A percentile compares a stretch with the other conserved stretches of the same genome.
Evolutionary conservation across 2,329 filamentous ascomycete species (phyloP).

Genomic region (Talaromyces sp.): DNA sequence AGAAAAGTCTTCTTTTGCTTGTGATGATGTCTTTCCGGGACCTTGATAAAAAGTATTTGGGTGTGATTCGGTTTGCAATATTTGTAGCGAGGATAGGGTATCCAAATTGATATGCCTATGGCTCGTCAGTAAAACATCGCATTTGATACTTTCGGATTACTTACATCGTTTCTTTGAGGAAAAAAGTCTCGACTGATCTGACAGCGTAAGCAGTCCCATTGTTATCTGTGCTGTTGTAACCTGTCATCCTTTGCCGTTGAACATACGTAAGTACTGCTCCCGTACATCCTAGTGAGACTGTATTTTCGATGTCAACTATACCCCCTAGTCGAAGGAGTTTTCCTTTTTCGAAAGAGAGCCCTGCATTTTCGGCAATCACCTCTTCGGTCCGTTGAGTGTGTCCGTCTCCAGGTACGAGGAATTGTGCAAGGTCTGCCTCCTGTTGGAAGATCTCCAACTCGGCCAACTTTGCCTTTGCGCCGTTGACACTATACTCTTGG

Average conservation of each 20-base stretch:
- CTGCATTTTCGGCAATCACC: slow-evolving; percentile 37
- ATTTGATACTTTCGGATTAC: slow-evolving; percentile 20
- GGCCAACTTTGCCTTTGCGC: slow-evolving; percentile 64
- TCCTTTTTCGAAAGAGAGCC: slow-evolving; percentile 57
- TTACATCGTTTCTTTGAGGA: slow-evolving; percentile 60
- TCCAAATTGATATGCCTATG: slow-evolving; percentile 78
- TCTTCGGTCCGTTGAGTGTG: slow-evolving; percentile 42
- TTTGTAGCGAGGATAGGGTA: slow-evolving; percentile 76
- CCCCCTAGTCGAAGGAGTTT: slow-evolving; percentile 66
- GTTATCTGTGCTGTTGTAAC: slow-evolving; percentile 60
- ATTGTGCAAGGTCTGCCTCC: slow-evolving; percentile 49
- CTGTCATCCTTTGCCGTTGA: slow-evolving; percentile 62
- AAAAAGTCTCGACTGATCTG: slow-evolving; percentile 69
- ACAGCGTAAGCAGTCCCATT: slow-evolving; percentile 59
- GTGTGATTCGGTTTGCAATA: slow-evolving; percentile 77
- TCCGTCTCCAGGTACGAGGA: slow-evolving; percentile 61
- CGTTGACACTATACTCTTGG: slow-evolving; percentile 67
- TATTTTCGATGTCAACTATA: slow-evolving; percentile 70
- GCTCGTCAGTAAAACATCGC: background rate
- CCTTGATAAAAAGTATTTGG: slow-evolving; percentile 77
- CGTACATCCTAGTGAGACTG: slow-evolving; percentile 73
- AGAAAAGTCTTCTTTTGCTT: slow-evolving; percentile 76
- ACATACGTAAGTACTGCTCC: slow-evolving; percentile 82
- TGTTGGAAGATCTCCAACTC: slow-evolving; percentile 54
- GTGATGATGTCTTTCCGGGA: slow-evolving; percentile 57